Evolutionary conservation across 352 stramenopile genomes (phyloP), one percentile per base, ranked within the genome.

Genomic region (Globisporangium polare): DNA sequence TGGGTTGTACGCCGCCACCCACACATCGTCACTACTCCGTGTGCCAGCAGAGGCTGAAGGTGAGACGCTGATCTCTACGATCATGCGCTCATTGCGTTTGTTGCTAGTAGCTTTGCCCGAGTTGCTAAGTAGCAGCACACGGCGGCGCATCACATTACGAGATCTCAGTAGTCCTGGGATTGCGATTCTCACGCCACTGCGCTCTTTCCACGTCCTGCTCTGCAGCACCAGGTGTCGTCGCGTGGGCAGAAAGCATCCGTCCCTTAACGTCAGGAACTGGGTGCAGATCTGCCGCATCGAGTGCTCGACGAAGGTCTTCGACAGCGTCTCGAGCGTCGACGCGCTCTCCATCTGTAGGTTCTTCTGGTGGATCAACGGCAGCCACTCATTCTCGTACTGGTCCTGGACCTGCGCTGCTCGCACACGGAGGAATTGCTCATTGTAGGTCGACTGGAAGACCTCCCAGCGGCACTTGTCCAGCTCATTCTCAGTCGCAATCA

Each of bases 1-100:
- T 15, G 80, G 77, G 26, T 87, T 68, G 61, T 92, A 90, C n/a
- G 78, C 80, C n/a, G 62, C 71, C 1, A 88, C 53, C 78, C 77
- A 92, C 17, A 61, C 43, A 8, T 66, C 60, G 18, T 22, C 18
- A 27, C n/a, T 52, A 10, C 59, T 10, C 12, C 58, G 51, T 54
- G 18, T 29, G 15, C 39, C 35, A 49, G 31, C 46, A 39, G 33
- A n/a, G 35, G 37, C 29, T 18, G 50, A 53, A 22, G 67, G 62
- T 58, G 65, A 86, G 29, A 75, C 67, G 24, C 73, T 80, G 2
- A 89, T 67, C 9, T 73, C 73, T 5, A 91, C 71, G 26, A 90
- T 63, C 65, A 89, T 68, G 18, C 78, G 68, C 27, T 70, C 27
- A 20, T 67, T n/a, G 33, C 10, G 35, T 49, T 60, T 31, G 1